A percentile compares a stretch with the other conserved stretches of the same genome.
Evolutionary conservation across 768 basidiomycete species (phyloP).

Genomic region (Omphalotus guepiniiformis): DNA sequence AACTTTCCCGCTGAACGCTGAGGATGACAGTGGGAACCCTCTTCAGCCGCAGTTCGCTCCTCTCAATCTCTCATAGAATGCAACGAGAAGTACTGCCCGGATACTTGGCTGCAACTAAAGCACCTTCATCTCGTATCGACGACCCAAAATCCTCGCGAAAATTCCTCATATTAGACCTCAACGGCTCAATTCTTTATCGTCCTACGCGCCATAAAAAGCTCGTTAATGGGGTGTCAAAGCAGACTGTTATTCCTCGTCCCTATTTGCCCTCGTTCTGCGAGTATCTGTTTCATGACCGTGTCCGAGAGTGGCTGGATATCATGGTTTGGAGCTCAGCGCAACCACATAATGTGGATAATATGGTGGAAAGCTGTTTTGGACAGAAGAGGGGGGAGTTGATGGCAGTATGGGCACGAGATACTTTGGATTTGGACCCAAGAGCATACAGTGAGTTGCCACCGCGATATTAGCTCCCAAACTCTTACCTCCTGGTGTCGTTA

Average conservation of each 20-base stretch:
- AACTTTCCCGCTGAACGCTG: no score
- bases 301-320: constrained; percentile 67
- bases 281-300: constrained; percentile 60
- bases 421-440: constrained; percentile 39
- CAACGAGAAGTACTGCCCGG: no score
- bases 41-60: no score
- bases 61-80: no score
- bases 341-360: constrained; percentile 70
- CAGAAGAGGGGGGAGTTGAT: constrained; percentile 14
- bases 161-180: constrained; percentile 70
- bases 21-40: no score
- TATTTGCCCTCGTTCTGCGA: constrained; percentile 57
- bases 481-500: constrained; percentile 3
- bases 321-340: constrained; percentile 92
- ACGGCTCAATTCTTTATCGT: constrained; percentile 69
- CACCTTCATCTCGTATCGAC: constrained; percentile 9
- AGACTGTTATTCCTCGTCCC: constrained; percentile 51
- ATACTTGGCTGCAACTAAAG: no score
- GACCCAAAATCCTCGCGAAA: constrained; percentile 41
- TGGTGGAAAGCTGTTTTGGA: constrained; percentile 65
- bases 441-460: constrained; percentile 43
- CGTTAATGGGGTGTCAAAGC: constrained; percentile 4
- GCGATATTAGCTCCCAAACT: not conserved
- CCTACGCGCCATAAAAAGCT: constrained; percentile 19
- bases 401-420: constrained; percentile 48